A percentile compares a stretch with the other conserved stretches of the same genome.
phyloP scores from a whole-genome alignment of 139 green algal species.

The Pseudopediastrum boryanum region DNA sequence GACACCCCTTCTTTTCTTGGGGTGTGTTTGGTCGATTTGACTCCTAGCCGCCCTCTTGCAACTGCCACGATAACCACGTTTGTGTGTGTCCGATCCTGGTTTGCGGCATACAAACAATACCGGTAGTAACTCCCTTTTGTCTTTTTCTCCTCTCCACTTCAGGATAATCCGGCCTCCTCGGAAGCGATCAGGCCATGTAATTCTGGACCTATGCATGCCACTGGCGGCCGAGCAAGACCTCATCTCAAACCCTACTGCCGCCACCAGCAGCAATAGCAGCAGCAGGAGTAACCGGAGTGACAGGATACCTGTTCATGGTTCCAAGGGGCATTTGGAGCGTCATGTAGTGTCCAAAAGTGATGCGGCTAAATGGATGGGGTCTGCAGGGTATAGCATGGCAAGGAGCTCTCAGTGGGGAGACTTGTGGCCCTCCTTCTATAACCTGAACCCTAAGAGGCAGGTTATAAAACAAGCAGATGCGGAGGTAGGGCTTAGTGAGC shows the following conservation, averaged over 20 bases:
- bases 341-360: constrained; percentile 61
- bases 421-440: constrained; percentile 68
- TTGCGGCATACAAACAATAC: background rate
- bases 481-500: too few relatives aligned
- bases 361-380: constrained; percentile 48
- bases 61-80: background rate
- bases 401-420: constrained; percentile 69
- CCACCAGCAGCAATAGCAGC: background rate
- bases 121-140: background rate
- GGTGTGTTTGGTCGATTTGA: background rate
- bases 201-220: constrained; percentile 74
- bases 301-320: background rate
- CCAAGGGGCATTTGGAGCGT: constrained; percentile 20
- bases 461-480: background rate
- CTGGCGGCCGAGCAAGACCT: background rate
- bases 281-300: background rate
- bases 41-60: background rate
- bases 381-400: constrained; percentile 60
- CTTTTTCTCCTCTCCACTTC: background rate
- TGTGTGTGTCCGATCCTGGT: background rate
- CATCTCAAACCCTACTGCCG: background rate
- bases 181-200: constrained; percentile 67
- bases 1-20: background rate
- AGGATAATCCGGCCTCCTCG: constrained; percentile 58
- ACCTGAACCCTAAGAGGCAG: constrained; percentile 25